phyloP scores from a whole-genome alignment of 192 early-diverging fungal species.

The Backusella tuberculispora region DNA sequence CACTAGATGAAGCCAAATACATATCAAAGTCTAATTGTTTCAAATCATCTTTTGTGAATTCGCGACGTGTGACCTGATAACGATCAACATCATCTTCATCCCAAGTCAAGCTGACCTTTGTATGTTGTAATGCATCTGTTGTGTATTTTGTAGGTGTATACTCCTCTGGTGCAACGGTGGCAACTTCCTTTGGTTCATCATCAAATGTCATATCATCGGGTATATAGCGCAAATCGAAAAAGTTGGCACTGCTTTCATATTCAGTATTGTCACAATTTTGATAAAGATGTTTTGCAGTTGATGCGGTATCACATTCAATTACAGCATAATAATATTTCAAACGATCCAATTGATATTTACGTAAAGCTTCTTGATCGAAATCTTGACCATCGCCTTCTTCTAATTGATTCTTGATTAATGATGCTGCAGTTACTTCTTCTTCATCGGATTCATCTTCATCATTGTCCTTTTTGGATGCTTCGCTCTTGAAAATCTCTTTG shows the following conservation, averaged over 20 bases:
- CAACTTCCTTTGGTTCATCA: conserved; percentile 66
- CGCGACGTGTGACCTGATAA: conserved; percentile 73
- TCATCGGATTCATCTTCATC: conserved; percentile 35
- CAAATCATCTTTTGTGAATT: conserved; percentile 88
- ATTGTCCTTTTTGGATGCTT: conserved; percentile 23
- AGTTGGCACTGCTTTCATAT: conserved; percentile 88
- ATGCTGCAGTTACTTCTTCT: conserved; percentile 50
- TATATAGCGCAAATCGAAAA: conserved; percentile 93
- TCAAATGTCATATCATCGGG: conserved; percentile 91
- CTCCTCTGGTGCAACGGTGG: conserved; percentile 62
- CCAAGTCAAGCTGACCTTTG: conserved; percentile 94
- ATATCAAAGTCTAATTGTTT: conserved; percentile 91
- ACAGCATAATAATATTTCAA: conserved; percentile 93
- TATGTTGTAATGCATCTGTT: conserved; percentile 86
- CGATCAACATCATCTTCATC: conserved; percentile 92
- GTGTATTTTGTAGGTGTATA: conserved; percentile 73
- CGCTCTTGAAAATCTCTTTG: conserved; percentile 64
- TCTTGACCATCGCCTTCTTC: conserved; percentile 73
- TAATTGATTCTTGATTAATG: conserved; percentile 50
- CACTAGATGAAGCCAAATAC: conserved; percentile 78
- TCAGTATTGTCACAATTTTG: conserved; percentile 89
- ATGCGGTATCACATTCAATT: conserved; percentile 87
- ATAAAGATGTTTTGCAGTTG: conserved; percentile 82
- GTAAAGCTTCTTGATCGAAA: conserved; percentile 80
- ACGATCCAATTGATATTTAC: conserved; percentile 91